phyloP scores from a whole-genome alignment of 2,329 filamentous ascomycete genomes.

The Talaromyces sp. region DNA sequence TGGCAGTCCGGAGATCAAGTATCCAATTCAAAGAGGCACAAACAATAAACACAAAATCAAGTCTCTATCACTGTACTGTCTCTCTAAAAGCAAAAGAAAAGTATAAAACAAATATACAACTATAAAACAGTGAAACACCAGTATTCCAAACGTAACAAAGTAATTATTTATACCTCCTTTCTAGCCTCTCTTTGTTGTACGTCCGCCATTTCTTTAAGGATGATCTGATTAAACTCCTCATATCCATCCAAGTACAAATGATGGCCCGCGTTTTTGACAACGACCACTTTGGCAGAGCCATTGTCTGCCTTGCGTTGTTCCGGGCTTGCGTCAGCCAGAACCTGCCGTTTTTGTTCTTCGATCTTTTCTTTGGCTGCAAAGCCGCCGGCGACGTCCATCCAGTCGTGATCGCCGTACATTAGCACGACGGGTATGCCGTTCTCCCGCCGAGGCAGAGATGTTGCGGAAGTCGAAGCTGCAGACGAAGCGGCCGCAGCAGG shows the following conservation, averaged over 20 bases:
- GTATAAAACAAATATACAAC: not conserved
- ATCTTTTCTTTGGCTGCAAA: slow-evolving; percentile 75
- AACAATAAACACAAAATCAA: not conserved
- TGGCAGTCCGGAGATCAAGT: not conserved
- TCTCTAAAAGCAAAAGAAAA: not conserved
- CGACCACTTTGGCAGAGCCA: slow-evolving; percentile 74
- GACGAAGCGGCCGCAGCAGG: slow-evolving; percentile 24
- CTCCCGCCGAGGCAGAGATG: slow-evolving; percentile 38
- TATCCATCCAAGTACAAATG: slow-evolving; percentile 68
- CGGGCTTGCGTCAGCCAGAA: slow-evolving; percentile 55
- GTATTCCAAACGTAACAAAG: not conserved
- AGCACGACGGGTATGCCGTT: slow-evolving; percentile 78
- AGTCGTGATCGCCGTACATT: slow-evolving; percentile 97
- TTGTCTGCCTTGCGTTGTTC: slow-evolving; percentile 70
- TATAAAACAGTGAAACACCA: not conserved
- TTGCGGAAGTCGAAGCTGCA: slow-evolving; percentile 15
- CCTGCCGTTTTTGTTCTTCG: slow-evolving; percentile 59
- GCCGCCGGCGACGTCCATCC: slow-evolving; percentile 94
- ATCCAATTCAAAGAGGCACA: not conserved
- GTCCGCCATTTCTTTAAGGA: slow-evolving; percentile 63
- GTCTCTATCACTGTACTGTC: not conserved
- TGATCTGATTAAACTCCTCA: slow-evolving; percentile 65
- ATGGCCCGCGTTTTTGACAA: slow-evolving; percentile 69
- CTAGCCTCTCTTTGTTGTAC: slow-evolving; percentile 36
- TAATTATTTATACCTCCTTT: slow-evolving; percentile 1